These are phyloP conservation scores for Pelargonium nanum DNA, from an alignment of 345 rosid genomes.

Conservation along the genomic window DNA sequence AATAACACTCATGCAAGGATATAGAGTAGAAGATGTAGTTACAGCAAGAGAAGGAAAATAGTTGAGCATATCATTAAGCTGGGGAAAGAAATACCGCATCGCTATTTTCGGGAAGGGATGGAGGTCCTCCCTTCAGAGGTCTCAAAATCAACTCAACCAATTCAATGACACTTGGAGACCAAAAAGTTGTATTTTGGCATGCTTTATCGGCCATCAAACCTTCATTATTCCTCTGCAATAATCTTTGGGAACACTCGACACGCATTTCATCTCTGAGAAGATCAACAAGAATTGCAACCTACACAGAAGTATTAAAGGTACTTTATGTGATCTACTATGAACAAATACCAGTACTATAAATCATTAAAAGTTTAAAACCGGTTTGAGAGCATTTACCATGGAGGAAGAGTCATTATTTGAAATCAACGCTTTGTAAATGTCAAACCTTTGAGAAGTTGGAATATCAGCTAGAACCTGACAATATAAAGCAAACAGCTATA, in stretches of 20 bases:
- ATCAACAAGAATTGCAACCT: constrained; percentile 82
- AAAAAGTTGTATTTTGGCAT: constrained; percentile 7
- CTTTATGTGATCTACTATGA: constrained; percentile 7
- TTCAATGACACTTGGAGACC: constrained; percentile 46
- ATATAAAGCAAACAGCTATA: not conserved
- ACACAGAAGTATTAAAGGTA: constrained; percentile 12
- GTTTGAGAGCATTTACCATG: constrained; percentile 45
- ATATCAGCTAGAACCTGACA: constrained; percentile 64
- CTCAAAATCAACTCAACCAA: constrained; percentile 60
- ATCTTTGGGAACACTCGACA: constrained; percentile 23
- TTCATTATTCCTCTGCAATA: constrained; percentile 9
- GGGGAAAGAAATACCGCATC: constrained; percentile 47
- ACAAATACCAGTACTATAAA: constrained; percentile 7
- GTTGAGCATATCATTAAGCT: not conserved
- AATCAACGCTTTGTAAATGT: constrained; percentile 54
- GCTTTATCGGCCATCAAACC: constrained; percentile 16
- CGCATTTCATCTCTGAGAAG: constrained; percentile 45
- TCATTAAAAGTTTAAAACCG: constrained; percentile 1
- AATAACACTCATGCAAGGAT: too few species aligned
- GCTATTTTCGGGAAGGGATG: constrained; percentile 59
- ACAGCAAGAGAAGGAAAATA: not conserved
- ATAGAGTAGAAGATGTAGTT: not conserved
- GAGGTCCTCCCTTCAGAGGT: constrained; percentile 81
- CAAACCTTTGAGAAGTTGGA: constrained; percentile 50
- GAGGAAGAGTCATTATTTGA: constrained; percentile 52